Evolutionary conservation across 1,139 yeast genomes (phyloP).

Genomic region (Taphrina deformans): DNA sequence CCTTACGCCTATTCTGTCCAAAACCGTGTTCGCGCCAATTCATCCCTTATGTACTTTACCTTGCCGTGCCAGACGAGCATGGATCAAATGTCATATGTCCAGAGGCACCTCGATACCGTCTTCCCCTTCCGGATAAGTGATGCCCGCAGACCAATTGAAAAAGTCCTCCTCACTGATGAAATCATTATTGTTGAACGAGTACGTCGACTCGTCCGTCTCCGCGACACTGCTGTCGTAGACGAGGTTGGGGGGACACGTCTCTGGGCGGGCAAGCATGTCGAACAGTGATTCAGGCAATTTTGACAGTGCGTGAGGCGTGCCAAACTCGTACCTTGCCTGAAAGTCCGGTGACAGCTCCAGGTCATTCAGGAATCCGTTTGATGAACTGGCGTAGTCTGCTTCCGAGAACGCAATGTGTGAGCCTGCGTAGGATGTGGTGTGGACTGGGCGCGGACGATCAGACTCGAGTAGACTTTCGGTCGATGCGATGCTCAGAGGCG

Average conservation of each 20-base stretch:
- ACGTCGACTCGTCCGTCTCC: conserved; percentile 14
- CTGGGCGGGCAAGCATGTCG: not conserved
- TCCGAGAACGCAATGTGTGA: conserved; percentile 7
- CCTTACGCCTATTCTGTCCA: not conserved
- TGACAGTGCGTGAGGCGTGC: not conserved
- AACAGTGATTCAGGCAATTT: not conserved
- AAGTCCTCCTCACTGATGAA: conserved; percentile 22
- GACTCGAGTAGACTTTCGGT: not conserved
- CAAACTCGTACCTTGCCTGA: not conserved
- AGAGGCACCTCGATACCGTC: not conserved
- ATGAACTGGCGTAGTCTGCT: conserved; percentile 11
- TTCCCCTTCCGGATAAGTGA: conserved; percentile 2
- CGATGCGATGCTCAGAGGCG: not conserved
- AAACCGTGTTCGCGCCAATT: not conserved
- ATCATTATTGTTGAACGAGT: conserved; percentile 6
- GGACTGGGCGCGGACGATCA: not conserved
- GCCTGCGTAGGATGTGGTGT: conserved; percentile 11
- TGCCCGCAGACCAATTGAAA: conserved; percentile 15
- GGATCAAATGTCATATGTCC: not conserved
- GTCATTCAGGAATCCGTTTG: not conserved
- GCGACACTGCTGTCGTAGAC: conserved; percentile 18
- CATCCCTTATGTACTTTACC: not conserved
- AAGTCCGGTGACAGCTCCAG: not conserved
- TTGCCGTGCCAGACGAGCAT: not conserved
- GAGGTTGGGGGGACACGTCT: not conserved